Conservation (phyloP, 768 basidiomycete species). For the Lactifluus rugatus region DNA sequence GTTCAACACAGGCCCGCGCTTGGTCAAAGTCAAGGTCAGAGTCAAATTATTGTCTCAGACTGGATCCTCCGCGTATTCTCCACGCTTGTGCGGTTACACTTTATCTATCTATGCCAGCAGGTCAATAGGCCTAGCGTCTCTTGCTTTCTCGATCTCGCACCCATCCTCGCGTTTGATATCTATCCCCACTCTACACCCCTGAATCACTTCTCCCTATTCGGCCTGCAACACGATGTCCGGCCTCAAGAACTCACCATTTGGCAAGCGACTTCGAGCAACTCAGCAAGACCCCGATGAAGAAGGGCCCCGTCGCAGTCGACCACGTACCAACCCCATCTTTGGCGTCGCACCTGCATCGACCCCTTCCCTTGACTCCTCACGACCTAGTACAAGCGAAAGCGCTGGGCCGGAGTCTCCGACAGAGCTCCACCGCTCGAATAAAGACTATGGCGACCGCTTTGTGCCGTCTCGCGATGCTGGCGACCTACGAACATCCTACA, state of each 20-base stretch:
- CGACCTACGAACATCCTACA: slow-evolving; percentile 53
- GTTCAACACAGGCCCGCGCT: too few relatives aligned
- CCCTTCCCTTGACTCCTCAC: slow-evolving; percentile 45
- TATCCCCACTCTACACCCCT: slow-evolving; percentile 19
- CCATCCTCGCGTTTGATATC: slow-evolving; percentile 11
- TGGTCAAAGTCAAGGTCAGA: neutral
- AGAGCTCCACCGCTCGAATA: slow-evolving; percentile 19
- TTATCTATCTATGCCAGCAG: slow-evolving; percentile 14
- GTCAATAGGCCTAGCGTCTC: slow-evolving; percentile 7
- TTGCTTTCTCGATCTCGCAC: slow-evolving; percentile 11
- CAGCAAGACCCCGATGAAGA: slow-evolving; percentile 54
- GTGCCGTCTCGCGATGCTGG: slow-evolving; percentile 51
- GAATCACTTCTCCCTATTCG: slow-evolving; percentile 6
- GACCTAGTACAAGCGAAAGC: slow-evolving; percentile 45
- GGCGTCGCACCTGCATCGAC: slow-evolving; percentile 39
- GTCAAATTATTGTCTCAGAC: neutral
- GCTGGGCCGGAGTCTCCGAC: slow-evolving; percentile 37
- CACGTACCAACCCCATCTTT: slow-evolving; percentile 46
- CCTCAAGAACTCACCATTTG: slow-evolving; percentile 78
- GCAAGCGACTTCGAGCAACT: slow-evolving; percentile 68
- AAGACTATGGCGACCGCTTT: slow-evolving; percentile 47
- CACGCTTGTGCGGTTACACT: too few relatives aligned
- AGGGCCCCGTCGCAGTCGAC: slow-evolving; percentile 41
- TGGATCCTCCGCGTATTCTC: neutral
- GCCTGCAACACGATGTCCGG: slow-evolving; percentile 43